Base-by-base conservation (phyloP, 805 yeast species). In the Metschnikowia kofuensis region DNA sequence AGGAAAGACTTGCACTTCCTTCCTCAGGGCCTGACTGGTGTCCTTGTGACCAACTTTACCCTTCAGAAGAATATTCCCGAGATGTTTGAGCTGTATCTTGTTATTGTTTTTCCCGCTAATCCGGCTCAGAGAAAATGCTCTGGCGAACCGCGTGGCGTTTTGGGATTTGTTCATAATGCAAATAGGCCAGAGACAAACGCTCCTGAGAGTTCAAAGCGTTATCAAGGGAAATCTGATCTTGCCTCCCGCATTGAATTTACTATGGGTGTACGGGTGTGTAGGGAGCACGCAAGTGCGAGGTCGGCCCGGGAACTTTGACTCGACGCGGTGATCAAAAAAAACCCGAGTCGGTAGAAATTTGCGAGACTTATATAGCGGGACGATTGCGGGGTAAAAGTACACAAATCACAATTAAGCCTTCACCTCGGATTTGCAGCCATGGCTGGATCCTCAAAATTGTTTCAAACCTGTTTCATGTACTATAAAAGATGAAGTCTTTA, bases 61-160 rank as follows among this genome's bases (percentile, higher is more conserved):
- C 38, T 66, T 65, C 52, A 64, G 74, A 14, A 71, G 57, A 11
- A 63, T 55, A 44, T 58, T 44, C 13, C 72, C 75, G 30, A 71
- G 56, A 32, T 58, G 62, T 51, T 65, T 66, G 35, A 71, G 63
- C 35, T 63, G 58, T 34, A 59, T 57, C 44, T 64, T 64, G 44
- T 40, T 46, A 1, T 48, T 47, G 37, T 47, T 46, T 27, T 45
- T 45, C 16, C 11, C 14, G 16, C 38, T 30, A 6, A 4, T 29
- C 11, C 30, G 14, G 29, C 50, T 46, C 45, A 40, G 38, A 4
- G 42, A n/a, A 14, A 46, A 46, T 5, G 27, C 21, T 8, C 49
- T n/a, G 13, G 31, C 31, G 32, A 28, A 10, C 4, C 15, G 6
- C 14, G 15, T 14, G 9, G 15, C 8, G 12, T 2, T 34, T n/a